Evolutionary conservation across 2,329 filamentous ascomycete species (phyloP), one percentile per base, ranked within the genome.

Genomic region (Verticillium nonalfalfae): DNA sequence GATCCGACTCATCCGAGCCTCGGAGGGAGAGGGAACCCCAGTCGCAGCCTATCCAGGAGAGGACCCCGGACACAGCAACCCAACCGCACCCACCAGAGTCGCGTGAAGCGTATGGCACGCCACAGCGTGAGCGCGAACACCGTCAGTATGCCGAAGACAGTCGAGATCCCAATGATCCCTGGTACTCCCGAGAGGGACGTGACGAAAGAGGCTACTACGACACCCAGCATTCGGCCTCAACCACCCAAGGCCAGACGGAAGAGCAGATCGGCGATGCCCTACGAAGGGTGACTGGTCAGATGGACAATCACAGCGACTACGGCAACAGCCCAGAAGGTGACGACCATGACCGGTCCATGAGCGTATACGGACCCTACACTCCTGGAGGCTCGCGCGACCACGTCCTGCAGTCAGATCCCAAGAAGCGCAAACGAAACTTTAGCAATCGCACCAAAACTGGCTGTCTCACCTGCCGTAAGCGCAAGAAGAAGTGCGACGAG

Each of bases 401-500:
- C 0, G 68, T 80, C 35, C 74, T 85, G 39, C 83, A 86, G 68
- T 82, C 82, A 5, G 85, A 88, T 66, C 79, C 83, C 4, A 90
- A 90, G 74, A 90, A 89, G 73, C 78, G 88, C 57, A 91, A 91
- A 75, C 82, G 89, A 45, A 91, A 91, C 70, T 98, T 97, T 71
- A 96, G 92, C 77, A 97, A 97, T 74, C 85, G 94, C 62, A 97
- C 94, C 21, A 98, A 98, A 78, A 97, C 93, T 10, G 93, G 93
- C 36, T 98, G 94, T 74, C 86, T 96, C 76, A 98, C 94, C 6
- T 98, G 94, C 73, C 85, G 94, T 63, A 86, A 86, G 72, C 85
- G 94, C 62, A 98, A 98, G 83, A 98, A 98, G 86, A 98, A 98
- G 77, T 98, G 95, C 72, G 94, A 98, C 72, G 95, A 98, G 78